Evolutionary conservation across 176 grass and related monocot species (phyloP), one percentile per base, ranked within the genome.

Genomic region (Triticum dicoccoides): DNA sequence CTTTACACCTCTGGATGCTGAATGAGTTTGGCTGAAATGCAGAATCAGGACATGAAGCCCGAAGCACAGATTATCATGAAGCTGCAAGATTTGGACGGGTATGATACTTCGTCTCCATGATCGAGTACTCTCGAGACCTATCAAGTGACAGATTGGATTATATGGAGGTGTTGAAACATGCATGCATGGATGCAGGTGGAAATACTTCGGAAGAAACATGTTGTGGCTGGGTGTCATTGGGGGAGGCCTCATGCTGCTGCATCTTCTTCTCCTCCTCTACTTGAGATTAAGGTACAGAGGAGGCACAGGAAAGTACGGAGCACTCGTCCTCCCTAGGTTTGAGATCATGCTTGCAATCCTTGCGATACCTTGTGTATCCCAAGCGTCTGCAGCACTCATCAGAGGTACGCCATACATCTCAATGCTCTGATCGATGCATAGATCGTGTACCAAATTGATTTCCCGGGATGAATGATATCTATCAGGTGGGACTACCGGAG

Each of bases 1-100:
- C 51, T 17, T 18, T 54, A 54, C 15, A 54, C 51, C 51, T 39
- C 39, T 51, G 0, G 21, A 27, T 82, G 59, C 42, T 77, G 11
- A 79, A 67, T 37, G 20, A 70, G 54, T 20, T 24, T 58, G 38
- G 20, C 80, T 77, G 37, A 23, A 52, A 83, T 90, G 77, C 95
- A 95, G 97, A 94, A 94, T 24, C 94, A 91, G 54, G 89, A 90
- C 81, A 92, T 94, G 88, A 98, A 94, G 88, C 97, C 97, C 14
- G 86, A 96, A 52, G 93, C 93, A 44, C 89, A 98, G 62, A 90
- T 96, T 65, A 93, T 95, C 69, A 90, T 85, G 82, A 84, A 84
- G 74, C 82, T 91, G 20, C 92, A 92, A 80, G 91, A 90, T 86
- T 65, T 85, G 65, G 87, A 96, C 69, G 90, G 92, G 90, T 97